phyloP scores from a whole-genome alignment of 345 rosid genomes.

The Kernera saxatilis region DNA sequence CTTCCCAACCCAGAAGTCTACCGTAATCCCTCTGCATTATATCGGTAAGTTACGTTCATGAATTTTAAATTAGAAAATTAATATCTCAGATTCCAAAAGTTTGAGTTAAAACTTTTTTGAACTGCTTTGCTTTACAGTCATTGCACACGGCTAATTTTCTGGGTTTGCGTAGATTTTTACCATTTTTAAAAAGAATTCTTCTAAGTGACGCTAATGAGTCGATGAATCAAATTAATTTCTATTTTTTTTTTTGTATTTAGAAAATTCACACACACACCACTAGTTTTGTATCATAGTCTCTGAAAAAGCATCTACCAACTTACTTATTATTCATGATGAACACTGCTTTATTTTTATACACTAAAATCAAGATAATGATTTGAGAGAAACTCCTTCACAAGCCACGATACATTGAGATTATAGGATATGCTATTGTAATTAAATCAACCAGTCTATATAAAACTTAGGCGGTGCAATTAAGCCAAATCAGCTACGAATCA shows the following conservation, averaged over 20 bases:
- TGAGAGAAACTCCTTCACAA: not conserved
- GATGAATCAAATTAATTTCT: not conserved
- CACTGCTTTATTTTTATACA: not conserved
- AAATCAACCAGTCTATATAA: not conserved
- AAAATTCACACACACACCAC: slow-evolving; percentile 1
- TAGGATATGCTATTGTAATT: not conserved
- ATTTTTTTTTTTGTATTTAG: not conserved
- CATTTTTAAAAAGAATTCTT: not conserved
- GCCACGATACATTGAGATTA: not conserved
- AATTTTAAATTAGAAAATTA: not conserved
- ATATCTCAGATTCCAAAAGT: slow-evolving; percentile 10
- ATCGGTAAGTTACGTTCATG: slow-evolving; percentile 41
- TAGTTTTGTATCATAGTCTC: slow-evolving; percentile 18
- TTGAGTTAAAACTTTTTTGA: not conserved
- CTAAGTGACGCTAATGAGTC: slow-evolving; percentile 2
- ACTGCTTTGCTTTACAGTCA: slow-evolving; percentile 40
- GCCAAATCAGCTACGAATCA: not conserved
- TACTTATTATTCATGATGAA: slow-evolving; percentile 22
- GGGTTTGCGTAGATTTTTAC: not conserved
- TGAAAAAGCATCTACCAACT: slow-evolving; percentile 5
- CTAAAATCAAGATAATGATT: not conserved
- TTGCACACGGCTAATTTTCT: slow-evolving; percentile 13
- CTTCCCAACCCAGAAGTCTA: slow-evolving; percentile 35
- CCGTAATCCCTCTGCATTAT: slow-evolving; percentile 52
- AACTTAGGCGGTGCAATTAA: slow-evolving; percentile 9